Evolutionary conservation across 176 grass and related monocot genomes (phyloP).

Genomic region (Musa itinerans): DNA sequence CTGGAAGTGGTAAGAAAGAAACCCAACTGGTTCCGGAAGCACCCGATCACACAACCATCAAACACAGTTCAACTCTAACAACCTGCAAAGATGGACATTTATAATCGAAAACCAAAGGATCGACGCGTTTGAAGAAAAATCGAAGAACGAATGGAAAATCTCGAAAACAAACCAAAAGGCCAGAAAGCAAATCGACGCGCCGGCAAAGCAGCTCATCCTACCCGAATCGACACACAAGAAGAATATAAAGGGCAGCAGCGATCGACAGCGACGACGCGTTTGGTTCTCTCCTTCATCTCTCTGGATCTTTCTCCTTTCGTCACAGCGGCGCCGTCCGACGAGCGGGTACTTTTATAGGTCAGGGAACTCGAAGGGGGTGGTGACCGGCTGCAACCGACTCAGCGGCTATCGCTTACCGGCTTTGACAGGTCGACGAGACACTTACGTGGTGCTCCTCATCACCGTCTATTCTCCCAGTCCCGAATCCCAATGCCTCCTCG

Average conservation of each 20-base stretch:
- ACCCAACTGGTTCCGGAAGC: background rate
- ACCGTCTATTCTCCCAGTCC: no score
- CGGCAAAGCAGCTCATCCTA: background rate
- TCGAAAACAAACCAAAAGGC: background rate
- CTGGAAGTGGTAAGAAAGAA: background rate
- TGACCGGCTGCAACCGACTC: no score
- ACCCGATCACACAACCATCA: background rate
- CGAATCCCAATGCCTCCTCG: no score
- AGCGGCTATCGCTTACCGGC: no score
- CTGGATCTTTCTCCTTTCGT: background rate
- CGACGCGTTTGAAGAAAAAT: background rate
- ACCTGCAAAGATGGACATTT: background rate
- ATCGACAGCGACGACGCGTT: background rate
- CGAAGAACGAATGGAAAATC: background rate
- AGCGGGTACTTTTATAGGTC: background rate
- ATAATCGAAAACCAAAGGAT: background rate
- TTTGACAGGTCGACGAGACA: no score
- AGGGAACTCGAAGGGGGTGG: no score
- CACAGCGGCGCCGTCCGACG: conserved; percentile 3
- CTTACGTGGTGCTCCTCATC: no score
- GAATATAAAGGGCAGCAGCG: background rate
- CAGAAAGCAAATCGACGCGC: background rate
- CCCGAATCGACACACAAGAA: background rate
- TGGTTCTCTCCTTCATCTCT: background rate
- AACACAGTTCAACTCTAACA: background rate